These are phyloP conservation scores for Brettanomyces bruxellensis DNA, from an alignment of 805 yeast species.

Conservation along the genomic window DNA sequence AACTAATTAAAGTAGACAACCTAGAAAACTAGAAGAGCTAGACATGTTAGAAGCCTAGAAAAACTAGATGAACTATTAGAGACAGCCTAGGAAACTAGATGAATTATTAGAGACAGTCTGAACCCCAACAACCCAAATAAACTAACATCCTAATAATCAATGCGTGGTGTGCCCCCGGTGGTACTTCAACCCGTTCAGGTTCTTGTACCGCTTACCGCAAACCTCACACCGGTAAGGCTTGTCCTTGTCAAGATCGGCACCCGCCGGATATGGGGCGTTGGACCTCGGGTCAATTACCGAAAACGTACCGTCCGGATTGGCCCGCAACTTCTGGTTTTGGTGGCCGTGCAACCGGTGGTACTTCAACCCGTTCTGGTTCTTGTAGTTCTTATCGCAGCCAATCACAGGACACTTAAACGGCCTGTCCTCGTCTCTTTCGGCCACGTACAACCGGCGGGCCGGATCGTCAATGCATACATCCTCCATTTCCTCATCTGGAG, in stretches of 20 bases:
- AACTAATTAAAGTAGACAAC: no score
- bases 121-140: no score
- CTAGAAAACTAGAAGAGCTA: no score
- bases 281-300: slow-evolving; percentile 88
- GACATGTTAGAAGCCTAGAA: no score
- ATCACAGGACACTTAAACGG: slow-evolving; percentile 97
- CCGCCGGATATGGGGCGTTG: slow-evolving; percentile 85
- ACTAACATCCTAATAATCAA: slow-evolving; percentile 22
- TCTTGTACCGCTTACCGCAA: slow-evolving; percentile 95
- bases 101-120: no score
- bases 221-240: slow-evolving; percentile 98
- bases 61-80: no score
- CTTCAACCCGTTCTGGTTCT: slow-evolving; percentile 94
- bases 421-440: slow-evolving; percentile 85
- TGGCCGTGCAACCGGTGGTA: slow-evolving; percentile 96
- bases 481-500: slow-evolving; percentile 19
- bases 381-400: slow-evolving; percentile 96
- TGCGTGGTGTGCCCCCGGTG: slow-evolving; percentile 99
- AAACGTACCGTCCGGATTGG: slow-evolving; percentile 87
- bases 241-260: slow-evolving; percentile 92
- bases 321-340: slow-evolving; percentile 86
- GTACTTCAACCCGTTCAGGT: slow-evolving; percentile 90
- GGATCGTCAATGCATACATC: slow-evolving; percentile 88
- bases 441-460: slow-evolving; percentile 85
- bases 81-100: no score